phyloP scores from a whole-genome alignment of 2,329 filamentous ascomycete genomes.

The Ascosphaera aggregata region DNA sequence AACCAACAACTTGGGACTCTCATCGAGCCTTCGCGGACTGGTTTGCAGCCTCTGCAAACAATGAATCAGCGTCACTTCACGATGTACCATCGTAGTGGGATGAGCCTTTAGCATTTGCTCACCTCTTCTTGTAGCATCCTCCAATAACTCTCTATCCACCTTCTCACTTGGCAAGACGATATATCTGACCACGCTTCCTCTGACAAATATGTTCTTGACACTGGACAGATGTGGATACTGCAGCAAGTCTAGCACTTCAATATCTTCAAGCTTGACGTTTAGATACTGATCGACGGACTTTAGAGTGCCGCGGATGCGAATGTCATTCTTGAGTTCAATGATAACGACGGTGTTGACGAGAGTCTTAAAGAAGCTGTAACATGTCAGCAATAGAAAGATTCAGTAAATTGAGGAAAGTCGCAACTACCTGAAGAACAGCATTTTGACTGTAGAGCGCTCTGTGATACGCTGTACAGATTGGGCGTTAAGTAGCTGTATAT shows the following conservation, averaged over 20 bases:
- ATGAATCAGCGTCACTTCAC: conserved; percentile 6
- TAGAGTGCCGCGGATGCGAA: conserved; percentile 80
- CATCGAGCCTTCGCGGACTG: conserved; percentile 26
- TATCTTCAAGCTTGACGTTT: conserved; percentile 97
- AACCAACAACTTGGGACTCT: too few relatives aligned
- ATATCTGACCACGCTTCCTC: conserved; percentile 79
- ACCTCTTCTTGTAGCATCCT: conserved; percentile 82
- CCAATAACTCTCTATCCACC: conserved; percentile 66
- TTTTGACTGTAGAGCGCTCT: conserved; percentile 13
- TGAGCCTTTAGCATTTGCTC: conserved; percentile 5
- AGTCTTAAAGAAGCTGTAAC: conserved; percentile 80
- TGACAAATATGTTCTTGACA: conserved; percentile 90
- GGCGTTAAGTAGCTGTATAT: too few relatives aligned
- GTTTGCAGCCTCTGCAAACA: conserved; percentile 23
- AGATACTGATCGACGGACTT: conserved; percentile 98
- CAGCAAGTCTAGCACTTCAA: conserved; percentile 74
- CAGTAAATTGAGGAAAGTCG: neutral
- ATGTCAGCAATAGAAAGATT: neutral
- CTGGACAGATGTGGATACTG: conserved; percentile 83
- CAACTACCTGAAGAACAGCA: conserved; percentile 30
- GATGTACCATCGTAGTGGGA: conserved; percentile 3
- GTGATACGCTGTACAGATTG: too few relatives aligned
- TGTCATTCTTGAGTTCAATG: conserved; percentile 98
- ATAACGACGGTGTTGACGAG: conserved; percentile 94
- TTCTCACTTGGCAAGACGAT: conserved; percentile 64